Conservation (phyloP, 73 alveolate species). For the Blepharisma stoltei region DNA sequence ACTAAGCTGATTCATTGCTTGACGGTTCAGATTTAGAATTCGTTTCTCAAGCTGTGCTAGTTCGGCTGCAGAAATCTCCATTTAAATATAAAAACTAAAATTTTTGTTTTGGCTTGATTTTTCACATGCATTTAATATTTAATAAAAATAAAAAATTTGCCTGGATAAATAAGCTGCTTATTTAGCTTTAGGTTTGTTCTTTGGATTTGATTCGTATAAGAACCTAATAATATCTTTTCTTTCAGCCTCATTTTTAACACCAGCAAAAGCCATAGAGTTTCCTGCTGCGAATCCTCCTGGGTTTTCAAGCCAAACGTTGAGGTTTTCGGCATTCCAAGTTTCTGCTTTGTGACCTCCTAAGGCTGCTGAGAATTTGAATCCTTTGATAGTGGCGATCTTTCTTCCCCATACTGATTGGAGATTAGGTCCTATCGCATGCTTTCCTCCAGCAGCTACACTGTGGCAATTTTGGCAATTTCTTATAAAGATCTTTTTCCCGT, state of each 20-base stretch:
- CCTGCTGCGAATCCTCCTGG: constrained; percentile 16
- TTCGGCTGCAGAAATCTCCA: too few relatives aligned
- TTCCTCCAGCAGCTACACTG: background rate
- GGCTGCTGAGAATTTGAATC: constrained; percentile 5
- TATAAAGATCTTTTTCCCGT: background rate
- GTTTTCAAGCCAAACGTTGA: background rate
- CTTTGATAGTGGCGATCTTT: background rate
- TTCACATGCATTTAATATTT: too few relatives aligned
- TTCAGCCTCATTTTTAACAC: constrained; percentile 6
- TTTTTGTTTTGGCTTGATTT: too few relatives aligned
- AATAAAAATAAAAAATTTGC: too few relatives aligned
- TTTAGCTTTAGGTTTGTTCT: too few relatives aligned
- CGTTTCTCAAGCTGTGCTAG: background rate
- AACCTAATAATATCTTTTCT: background rate
- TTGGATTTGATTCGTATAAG: background rate
- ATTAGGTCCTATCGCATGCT: constrained; percentile 7
- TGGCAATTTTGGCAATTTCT: background rate
- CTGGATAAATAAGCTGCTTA: too few relatives aligned
- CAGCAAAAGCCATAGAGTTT: constrained; percentile 20
- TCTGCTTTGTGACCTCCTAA: background rate
- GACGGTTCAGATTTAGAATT: background rate
- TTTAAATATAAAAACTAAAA: too few relatives aligned
- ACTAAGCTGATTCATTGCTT: constrained; percentile 10
- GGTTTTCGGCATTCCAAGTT: background rate
- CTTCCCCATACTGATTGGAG: constrained; percentile 8